Evolutionary conservation across 139 green algal genomes (phyloP).

Genomic region (Chlorella sp.): DNA sequence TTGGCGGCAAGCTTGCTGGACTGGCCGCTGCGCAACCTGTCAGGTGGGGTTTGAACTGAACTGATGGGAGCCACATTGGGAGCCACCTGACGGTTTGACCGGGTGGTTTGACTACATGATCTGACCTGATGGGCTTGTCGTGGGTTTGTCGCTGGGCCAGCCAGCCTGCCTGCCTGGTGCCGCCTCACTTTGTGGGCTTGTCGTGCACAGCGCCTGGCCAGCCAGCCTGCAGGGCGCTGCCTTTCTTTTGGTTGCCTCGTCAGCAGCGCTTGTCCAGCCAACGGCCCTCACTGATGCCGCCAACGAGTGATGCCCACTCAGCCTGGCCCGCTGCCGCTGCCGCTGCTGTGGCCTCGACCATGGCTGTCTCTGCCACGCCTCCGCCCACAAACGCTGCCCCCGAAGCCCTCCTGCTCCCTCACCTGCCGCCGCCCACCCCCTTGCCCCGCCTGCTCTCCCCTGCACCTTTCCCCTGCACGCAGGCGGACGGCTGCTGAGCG

Average conservation of each 20-base stretch:
- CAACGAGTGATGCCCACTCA: no score
- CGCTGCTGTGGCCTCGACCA: neutral
- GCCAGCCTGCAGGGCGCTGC: neutral
- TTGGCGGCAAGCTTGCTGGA: constrained; percentile 57
- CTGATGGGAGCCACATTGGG: neutral
- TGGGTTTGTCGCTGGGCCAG: neutral
- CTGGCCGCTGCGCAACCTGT: constrained; percentile 66
- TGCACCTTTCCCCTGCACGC: neutral
- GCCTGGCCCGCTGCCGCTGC: neutral
- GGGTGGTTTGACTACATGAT: neutral
- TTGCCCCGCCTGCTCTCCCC: neutral
- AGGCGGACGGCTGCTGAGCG: constrained; percentile 36
- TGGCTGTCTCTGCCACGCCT: neutral
- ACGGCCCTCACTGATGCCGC: no score
- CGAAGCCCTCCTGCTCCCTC: neutral
- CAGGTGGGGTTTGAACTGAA: constrained; percentile 12
- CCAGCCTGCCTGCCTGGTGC: neutral
- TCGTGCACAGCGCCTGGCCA: neutral
- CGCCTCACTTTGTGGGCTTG: neutral
- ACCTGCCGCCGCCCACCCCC: neutral
- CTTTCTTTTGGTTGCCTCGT: neutral
- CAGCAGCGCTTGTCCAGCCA: neutral
- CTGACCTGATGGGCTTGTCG: neutral
- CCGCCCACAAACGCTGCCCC: neutral
- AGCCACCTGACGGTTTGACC: neutral